A percentile compares a stretch with the other conserved stretches of the same genome.
These are phyloP conservation scores for Colletotrichum sp. DNA, from an alignment of 2,329 filamentous ascomycete genomes.

Conservation along the genomic window DNA sequence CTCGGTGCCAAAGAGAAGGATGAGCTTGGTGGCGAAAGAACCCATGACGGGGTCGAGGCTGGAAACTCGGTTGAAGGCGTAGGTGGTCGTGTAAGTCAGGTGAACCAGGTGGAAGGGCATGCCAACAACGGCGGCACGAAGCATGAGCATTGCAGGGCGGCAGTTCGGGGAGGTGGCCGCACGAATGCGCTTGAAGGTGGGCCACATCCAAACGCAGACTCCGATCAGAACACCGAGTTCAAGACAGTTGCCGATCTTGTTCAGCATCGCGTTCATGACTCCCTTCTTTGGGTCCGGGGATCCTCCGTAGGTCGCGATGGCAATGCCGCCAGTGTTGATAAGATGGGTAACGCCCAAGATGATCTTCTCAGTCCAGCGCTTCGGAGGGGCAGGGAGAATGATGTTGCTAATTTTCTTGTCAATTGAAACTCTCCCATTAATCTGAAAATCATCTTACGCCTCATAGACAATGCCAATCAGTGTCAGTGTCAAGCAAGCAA, in stretches of 20 bases:
- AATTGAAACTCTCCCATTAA: background rate
- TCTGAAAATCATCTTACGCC: conserved; percentile 21
- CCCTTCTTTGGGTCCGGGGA: conserved; percentile 17
- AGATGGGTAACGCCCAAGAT: conserved; percentile 27
- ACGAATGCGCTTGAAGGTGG: conserved; percentile 19
- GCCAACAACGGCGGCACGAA: conserved; percentile 14
- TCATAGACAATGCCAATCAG: conserved; percentile 32
- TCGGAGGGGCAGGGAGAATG: conserved; percentile 20
- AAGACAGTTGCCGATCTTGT: conserved; percentile 25
- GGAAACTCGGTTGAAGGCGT: conserved; percentile 22
- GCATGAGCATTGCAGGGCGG: conserved; percentile 18
- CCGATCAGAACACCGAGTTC: conserved; percentile 26
- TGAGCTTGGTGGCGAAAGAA: conserved; percentile 24
- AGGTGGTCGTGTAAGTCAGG: conserved; percentile 26
- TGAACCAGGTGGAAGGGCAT: conserved; percentile 27
- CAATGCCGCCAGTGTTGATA: conserved; percentile 25
- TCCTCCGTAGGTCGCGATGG: conserved; percentile 23
- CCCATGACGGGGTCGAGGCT: conserved; percentile 26
- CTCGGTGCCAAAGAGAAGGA: conserved; percentile 25
- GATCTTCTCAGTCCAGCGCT: conserved; percentile 25
- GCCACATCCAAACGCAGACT: conserved; percentile 26
- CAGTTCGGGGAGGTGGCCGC: conserved; percentile 16
- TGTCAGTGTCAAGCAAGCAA: conserved; percentile 29
- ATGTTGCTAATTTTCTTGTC: conserved; percentile 18
- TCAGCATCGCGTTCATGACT: conserved; percentile 18